phyloP scores from a whole-genome alignment of 106 monocot genomes.

The Dactylorhiza incarnata region DNA sequence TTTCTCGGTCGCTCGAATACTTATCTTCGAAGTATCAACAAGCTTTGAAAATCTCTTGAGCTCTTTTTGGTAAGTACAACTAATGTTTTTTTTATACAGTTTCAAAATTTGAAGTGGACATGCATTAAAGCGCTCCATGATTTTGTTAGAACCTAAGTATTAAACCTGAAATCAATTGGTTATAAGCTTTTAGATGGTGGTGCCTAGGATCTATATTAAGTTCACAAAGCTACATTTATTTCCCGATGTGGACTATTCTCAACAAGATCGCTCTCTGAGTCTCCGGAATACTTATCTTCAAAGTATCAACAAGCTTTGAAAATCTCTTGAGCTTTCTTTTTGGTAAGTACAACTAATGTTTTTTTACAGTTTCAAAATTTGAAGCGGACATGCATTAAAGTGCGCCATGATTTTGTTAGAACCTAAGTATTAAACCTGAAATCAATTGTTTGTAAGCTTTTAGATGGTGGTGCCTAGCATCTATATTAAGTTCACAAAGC shows the following conservation, averaged over 20 bases:
- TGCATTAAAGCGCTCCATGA: neutral
- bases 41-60: constrained; percentile 67
- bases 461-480: too few species aligned
- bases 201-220: too few species aligned
- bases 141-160: neutral
- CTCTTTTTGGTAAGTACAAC: constrained; percentile 59
- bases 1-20: constrained; percentile 63
- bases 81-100: too few species aligned
- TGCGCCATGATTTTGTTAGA: neutral
- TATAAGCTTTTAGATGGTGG: neutral
- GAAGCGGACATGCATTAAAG: neutral
- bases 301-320: constrained; percentile 75
- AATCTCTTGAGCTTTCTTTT: constrained; percentile 74
- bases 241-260: too few species aligned
- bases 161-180: neutral
- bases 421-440: neutral
- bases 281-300: constrained; percentile 72
- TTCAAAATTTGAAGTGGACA: neutral
- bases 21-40: constrained; percentile 80
- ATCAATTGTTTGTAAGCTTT: neutral
- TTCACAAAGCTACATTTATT: too few species aligned
- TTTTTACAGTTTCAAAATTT: too few species aligned
- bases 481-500: too few species aligned
- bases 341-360: constrained; percentile 33
- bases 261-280: constrained; percentile 57